Base-by-base conservation (phyloP, 2,329 filamentous ascomycete species). In the Camillea tinctor region DNA sequence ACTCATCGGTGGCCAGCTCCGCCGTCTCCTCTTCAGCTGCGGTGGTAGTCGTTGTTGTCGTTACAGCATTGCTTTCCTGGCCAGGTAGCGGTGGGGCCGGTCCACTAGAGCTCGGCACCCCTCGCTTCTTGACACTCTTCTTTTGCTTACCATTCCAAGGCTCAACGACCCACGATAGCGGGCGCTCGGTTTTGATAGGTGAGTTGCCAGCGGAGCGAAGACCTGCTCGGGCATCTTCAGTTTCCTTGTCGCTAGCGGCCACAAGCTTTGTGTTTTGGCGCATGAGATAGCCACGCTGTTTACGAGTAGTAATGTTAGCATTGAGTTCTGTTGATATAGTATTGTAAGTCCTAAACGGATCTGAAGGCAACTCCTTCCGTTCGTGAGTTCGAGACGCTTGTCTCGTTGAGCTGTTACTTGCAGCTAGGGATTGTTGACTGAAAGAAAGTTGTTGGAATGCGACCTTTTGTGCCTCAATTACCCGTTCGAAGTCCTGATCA, bases 401-500 rank as follows among this genome's bases (percentile, higher is more conserved):
- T 81, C 79, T 78, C 66, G 72, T 65, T 57, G 66, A 66, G 58
- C 67, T 73, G 64, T 64, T 60, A 62, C 68, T 70, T 61, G 66
- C 58, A 64, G 64, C 60, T 54, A 65, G 50, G 53, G 68, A 65
- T 40, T 69, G 17, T 50, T 64, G 56, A 57, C 65, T 56, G 36
- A 63, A 61, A 52, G 69, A 62, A 69, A 72, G 55, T 60, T 71
- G 70, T 69, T 74, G 66, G 68, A 83, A 85, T 79, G 81, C 80
- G 84, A 97, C 93, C 93, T 98, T 98, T 90, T 97, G 93, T 74
- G 89, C 85, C 79, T 97, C 93, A 70, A 98, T 96, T 58, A 98
- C 91, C 62, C 94, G 87, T 71, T 98, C 93, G 76, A 98, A 97
- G 74, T 97, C 95, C 70, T 91, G 86, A 70, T 96, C 92, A 52